phyloP scores from a whole-genome alignment of 306 rosid species.

The Acacia acuminata region DNA sequence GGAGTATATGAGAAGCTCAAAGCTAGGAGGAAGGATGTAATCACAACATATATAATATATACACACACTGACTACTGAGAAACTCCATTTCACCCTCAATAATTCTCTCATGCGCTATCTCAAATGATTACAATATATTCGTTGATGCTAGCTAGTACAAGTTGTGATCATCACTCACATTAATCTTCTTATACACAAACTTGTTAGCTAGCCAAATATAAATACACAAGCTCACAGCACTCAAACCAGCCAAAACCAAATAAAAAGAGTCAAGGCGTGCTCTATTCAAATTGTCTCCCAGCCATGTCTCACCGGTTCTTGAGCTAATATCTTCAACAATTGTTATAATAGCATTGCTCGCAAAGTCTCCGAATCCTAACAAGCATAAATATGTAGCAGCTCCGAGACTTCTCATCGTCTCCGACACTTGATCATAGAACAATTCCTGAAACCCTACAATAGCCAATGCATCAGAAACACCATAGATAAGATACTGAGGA shows the following conservation, averaged over 20 bases:
- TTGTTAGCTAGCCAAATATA: slow-evolving; percentile 49
- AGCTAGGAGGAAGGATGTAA: background rate
- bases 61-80: too few relatives aligned
- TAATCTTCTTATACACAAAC: slow-evolving; percentile 54
- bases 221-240: slow-evolving; percentile 45
- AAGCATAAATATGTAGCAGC: slow-evolving; percentile 68
- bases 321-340: slow-evolving; percentile 39
- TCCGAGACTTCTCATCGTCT: slow-evolving; percentile 61
- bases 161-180: slow-evolving; percentile 21
- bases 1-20: background rate
- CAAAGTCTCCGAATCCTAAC: slow-evolving; percentile 60
- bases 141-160: background rate
- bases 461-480: slow-evolving; percentile 54
- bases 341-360: slow-evolving; percentile 42
- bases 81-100: too few relatives aligned
- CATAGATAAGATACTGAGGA: slow-evolving; percentile 60
- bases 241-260: slow-evolving; percentile 62
- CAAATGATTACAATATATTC: background rate
- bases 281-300: slow-evolving; percentile 56
- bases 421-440: slow-evolving; percentile 78
- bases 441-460: slow-evolving; percentile 64
- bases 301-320: slow-evolving; percentile 45
- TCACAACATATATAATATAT: too few relatives aligned
- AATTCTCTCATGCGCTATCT: too few relatives aligned
- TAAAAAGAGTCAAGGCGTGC: slow-evolving; percentile 69